Conservation (phyloP, 306 rosid species). For the Sicyos edulis region DNA sequence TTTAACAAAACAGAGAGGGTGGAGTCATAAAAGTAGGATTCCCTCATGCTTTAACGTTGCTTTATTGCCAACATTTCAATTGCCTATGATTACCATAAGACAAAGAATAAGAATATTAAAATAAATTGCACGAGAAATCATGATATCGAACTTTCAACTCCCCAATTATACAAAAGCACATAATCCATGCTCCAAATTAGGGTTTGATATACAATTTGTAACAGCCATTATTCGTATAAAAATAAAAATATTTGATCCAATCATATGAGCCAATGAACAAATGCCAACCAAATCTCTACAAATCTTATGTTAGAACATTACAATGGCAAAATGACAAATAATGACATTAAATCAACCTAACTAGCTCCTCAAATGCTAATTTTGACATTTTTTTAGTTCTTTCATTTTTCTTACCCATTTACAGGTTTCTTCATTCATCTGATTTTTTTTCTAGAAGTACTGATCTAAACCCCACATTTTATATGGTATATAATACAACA, state of each 20-base stretch:
- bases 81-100: neutral
- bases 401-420: neutral
- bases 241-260: neutral
- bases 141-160: neutral
- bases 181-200: neutral
- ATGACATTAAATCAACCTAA: neutral
- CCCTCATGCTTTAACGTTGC: neutral
- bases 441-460: neutral
- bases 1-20: neutral
- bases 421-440: neutral
- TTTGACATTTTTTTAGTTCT: neutral
- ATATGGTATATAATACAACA: conserved; percentile 11
- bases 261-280: neutral
- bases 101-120: neutral
- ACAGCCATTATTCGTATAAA: neutral
- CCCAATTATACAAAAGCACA: neutral
- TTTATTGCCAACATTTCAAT: neutral
- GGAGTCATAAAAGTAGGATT: neutral
- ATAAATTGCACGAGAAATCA: too few relatives aligned
- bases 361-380: neutral
- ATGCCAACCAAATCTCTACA: neutral
- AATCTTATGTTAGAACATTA: too few relatives aligned
- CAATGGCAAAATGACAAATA: too few relatives aligned
- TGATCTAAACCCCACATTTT: conserved; percentile 10
- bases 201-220: neutral